Evolutionary conservation across 2,329 filamentous ascomycete genomes (phyloP), one percentile per base, ranked within the genome.

Genomic region (Apiospora pterosperma): DNA sequence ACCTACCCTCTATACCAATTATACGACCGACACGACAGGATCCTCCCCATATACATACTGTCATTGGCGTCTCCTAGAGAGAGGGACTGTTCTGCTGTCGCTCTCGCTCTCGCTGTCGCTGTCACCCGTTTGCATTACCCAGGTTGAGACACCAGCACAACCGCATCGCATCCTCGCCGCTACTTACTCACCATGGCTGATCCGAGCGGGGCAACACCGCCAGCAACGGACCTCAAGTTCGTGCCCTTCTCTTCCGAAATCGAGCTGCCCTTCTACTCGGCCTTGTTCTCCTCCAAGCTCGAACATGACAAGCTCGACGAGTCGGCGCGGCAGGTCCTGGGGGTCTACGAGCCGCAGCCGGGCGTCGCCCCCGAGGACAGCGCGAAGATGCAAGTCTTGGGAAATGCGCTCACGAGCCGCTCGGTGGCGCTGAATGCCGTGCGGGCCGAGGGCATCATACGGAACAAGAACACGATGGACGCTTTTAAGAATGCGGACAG

Each of bases 291-390:
- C 6, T 61, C 91, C 69, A 99, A 99, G 80, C 93, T 99, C 76
- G 93, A 98, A 77, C 90, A 97, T 85, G 96, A 97, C 81, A 97
- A 94, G 80, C 92, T 99, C 62, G 92, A 97, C 80, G 95, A 97
- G 77, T 97, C 94, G 11, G 92, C 93, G 28, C 91, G 95, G 55
- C 90, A 90, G 66, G 85, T 98, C 3, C 84, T 97, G 36, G 96
- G 96, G 4, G 80, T 97, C 52, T 99, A 99, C 76, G 93, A 97
- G 78, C 88, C 96, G 69, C 90, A 91, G 52, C 82, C 88, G 12
- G 82, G 84, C 48, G 90, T 92, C 70, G 80, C 88, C 42, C 88
- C 92, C 0, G 89, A 91, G 70, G 85, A 90, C 63, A 96, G 92
- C 70, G 92, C 92, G 76, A 92, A 90, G 74, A 93, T 98, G 87